These are phyloP conservation scores for Fusarium sp. DNA, from an alignment of 2,329 filamentous ascomycete species.

Conservation along the genomic window DNA sequence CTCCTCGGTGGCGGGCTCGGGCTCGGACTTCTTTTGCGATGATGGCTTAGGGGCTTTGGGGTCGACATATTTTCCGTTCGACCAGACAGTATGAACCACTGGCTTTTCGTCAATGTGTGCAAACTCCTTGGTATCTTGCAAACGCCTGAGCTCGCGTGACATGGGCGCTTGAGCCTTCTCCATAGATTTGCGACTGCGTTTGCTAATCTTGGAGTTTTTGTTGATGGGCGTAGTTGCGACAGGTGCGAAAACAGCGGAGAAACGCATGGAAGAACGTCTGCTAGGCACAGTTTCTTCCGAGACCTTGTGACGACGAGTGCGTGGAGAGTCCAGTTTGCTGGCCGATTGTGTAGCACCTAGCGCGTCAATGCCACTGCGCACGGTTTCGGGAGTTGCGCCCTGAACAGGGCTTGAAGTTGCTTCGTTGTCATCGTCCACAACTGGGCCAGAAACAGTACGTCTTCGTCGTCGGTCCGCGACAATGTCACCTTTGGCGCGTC, in stretches of 20 bases:
- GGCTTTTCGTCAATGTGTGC: constrained; percentile 71
- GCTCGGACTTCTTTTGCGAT: constrained; percentile 55
- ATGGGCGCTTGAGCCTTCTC: constrained; percentile 64
- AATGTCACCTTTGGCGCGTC: constrained; percentile 66
- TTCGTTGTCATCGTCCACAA: constrained; percentile 23
- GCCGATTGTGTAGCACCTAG: constrained; percentile 62
- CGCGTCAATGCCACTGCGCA: constrained; percentile 62
- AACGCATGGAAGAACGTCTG: constrained; percentile 63
- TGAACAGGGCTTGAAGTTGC: constrained; percentile 26
- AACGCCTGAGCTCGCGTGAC: constrained; percentile 70
- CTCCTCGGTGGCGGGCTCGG: constrained; percentile 46
- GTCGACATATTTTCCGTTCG: constrained; percentile 74
- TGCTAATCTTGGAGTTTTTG: constrained; percentile 70
- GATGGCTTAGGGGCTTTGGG: constrained; percentile 60
- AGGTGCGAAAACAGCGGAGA: constrained; percentile 53
- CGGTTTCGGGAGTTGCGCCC: constrained; percentile 31
- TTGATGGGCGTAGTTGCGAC: constrained; percentile 61
- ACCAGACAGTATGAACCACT: constrained; percentile 73
- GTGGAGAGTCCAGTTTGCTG: constrained; percentile 55
- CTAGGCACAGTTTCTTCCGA: constrained; percentile 48
- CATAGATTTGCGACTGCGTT: constrained; percentile 70
- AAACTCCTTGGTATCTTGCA: constrained; percentile 76
- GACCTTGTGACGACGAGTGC: constrained; percentile 52
- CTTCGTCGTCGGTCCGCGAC: constrained; percentile 63
- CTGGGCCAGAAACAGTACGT: constrained; percentile 62